phyloP scores from a whole-genome alignment of 2,329 filamentous ascomycete genomes.

The Mycogone perniciosa region DNA sequence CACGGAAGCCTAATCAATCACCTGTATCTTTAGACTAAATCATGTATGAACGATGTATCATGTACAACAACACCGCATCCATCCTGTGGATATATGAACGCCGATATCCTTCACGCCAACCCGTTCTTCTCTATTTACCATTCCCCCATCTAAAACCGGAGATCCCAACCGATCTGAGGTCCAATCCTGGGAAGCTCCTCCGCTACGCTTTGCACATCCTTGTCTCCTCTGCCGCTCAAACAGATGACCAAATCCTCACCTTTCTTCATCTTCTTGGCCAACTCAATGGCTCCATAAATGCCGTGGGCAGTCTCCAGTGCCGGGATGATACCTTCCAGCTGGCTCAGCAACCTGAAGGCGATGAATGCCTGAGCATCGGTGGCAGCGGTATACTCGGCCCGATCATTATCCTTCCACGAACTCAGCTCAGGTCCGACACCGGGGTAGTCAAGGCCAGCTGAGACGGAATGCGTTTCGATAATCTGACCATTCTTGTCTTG shows the following conservation, averaged over 20 bases:
- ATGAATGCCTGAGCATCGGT: constrained; percentile 86
- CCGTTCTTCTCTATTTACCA: constrained; percentile 7
- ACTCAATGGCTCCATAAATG: constrained; percentile 78
- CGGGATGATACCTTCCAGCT: constrained; percentile 94
- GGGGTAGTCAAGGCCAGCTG: constrained; percentile 92
- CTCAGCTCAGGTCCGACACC: constrained; percentile 91
- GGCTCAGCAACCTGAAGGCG: constrained; percentile 76
- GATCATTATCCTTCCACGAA: constrained; percentile 83
- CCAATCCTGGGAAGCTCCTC: constrained; percentile 86
- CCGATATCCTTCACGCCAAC: constrained; percentile 3
- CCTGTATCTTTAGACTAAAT: neutral
- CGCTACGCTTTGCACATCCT: constrained; percentile 97
- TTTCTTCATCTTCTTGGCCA: constrained; percentile 88
- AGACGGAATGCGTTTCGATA: constrained; percentile 89
- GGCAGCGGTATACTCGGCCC: constrained; percentile 83
- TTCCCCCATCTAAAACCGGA: constrained; percentile 45
- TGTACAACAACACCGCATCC: constrained; percentile 9
- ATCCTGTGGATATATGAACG: constrained; percentile 3
- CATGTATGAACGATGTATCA: constrained; percentile 5
- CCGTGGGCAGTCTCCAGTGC: constrained; percentile 92
- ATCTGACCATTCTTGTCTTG: constrained; percentile 94
- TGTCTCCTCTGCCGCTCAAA: constrained; percentile 87
- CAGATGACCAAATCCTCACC: constrained; percentile 90
- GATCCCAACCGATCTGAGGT: constrained; percentile 74
- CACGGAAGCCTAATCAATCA: neutral